Evolutionary conservation across 495 filamentous ascomycete species (phyloP).

Genomic region (Neurospora tetraspora): DNA sequence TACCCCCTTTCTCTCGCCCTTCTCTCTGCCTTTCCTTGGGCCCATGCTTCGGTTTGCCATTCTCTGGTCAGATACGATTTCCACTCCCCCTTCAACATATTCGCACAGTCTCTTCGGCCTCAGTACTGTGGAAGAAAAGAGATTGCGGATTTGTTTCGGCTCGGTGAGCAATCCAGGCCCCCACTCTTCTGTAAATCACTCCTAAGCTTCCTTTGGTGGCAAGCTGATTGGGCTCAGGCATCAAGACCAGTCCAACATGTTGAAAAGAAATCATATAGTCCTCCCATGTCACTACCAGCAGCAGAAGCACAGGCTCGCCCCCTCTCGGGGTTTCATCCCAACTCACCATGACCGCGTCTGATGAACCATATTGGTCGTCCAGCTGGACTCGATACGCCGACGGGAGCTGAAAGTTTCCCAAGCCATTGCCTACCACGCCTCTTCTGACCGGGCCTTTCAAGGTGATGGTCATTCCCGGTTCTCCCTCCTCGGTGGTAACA

Average conservation of each 20-base stretch:
- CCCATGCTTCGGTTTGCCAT: neutral
- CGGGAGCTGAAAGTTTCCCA: neutral
- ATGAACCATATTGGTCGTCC: neutral
- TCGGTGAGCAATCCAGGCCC: neutral
- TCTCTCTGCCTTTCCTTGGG: neutral
- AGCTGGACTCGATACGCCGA: neutral
- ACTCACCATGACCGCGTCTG: neutral
- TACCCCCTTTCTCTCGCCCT: neutral
- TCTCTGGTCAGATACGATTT: neutral
- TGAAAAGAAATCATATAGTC: neutral
- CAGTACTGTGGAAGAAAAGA: neutral
- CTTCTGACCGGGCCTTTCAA: neutral
- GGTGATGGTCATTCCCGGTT: neutral
- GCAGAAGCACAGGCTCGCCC: neutral
- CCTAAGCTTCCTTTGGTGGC: too few species aligned
- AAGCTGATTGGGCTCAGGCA: neutral
- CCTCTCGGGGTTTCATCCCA: neutral
- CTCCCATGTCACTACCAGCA: neutral
- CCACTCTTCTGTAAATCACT: too few species aligned
- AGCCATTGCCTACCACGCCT: neutral
- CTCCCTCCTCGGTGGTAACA: neutral
- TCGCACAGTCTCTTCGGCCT: neutral
- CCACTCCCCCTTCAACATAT: neutral
- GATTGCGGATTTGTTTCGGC: neutral
- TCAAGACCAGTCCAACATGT: neutral